Conservation (phyloP, 2,329 filamentous ascomycete species). For the Sphaceloma murrayae region DNA sequence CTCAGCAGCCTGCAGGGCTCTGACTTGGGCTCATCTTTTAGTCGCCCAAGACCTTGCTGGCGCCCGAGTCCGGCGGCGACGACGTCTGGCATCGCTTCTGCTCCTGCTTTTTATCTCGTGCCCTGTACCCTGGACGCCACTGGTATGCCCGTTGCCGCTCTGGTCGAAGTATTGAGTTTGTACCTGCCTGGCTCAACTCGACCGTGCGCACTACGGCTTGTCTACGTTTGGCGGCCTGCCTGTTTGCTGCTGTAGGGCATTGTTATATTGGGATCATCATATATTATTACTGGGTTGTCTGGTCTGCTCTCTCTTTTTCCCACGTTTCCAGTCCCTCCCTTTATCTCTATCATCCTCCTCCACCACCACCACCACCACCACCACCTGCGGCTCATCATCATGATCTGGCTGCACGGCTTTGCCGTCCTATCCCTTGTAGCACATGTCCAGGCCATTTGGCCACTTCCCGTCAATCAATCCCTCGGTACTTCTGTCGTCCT, state of each 20-base stretch:
- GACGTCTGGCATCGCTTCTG: no score
- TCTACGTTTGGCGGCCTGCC: constrained; percentile 11
- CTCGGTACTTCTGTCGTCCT: constrained; percentile 34
- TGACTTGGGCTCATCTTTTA: no score
- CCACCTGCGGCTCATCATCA: not conserved
- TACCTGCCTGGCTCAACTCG: not conserved
- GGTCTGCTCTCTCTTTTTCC: no score
- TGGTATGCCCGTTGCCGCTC: not conserved
- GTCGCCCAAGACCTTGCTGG: no score
- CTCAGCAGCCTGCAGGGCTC: no score
- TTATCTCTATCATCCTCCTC: not conserved
- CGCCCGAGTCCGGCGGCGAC: no score
- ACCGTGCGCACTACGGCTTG: constrained; percentile 12
- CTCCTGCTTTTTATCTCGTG: constrained; percentile 2
- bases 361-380: no score
- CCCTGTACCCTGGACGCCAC: not conserved
- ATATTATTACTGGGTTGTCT: constrained; percentile 10
- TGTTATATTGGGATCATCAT: not conserved
- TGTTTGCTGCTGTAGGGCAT: constrained; percentile 1
- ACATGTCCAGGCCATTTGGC: constrained; percentile 35
- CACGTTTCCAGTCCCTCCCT: no score
- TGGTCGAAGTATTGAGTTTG: no score
- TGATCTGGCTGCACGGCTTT: constrained; percentile 1
- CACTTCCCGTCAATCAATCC: constrained; percentile 31
- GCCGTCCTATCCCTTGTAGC: constrained; percentile 12